These are phyloP conservation scores for Ambispora gerdemannii DNA, from an alignment of 192 early-diverging fungal species.

Conservation along the genomic window DNA sequence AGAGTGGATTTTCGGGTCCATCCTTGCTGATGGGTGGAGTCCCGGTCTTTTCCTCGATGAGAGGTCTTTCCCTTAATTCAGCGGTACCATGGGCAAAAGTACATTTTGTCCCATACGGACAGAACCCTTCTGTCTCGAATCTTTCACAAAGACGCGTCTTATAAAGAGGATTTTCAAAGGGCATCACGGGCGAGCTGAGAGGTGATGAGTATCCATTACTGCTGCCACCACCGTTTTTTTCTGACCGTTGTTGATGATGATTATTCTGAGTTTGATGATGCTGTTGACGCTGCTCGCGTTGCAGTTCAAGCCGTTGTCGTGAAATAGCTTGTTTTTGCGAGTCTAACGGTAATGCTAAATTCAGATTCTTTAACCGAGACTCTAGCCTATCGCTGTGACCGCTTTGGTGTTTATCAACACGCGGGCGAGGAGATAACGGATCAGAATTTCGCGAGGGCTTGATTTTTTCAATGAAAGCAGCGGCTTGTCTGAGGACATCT, in stretches of 20 bases:
- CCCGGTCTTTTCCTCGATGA: slow-evolving; percentile 20
- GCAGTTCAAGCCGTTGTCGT: slow-evolving; percentile 32
- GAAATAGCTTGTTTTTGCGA: slow-evolving; percentile 45
- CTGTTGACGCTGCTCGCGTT: slow-evolving; percentile 28
- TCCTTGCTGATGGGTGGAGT: slow-evolving; percentile 20
- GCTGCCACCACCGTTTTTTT: slow-evolving; percentile 33
- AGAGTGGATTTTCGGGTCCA: slow-evolving; percentile 62
- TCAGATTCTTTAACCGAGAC: slow-evolving; percentile 45
- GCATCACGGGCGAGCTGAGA: slow-evolving; percentile 38
- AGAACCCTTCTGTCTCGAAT: slow-evolving; percentile 71
- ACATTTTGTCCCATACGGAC: slow-evolving; percentile 68
- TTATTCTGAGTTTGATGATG: slow-evolving; percentile 35
- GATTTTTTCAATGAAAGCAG: slow-evolving; percentile 59
- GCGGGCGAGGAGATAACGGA: slow-evolving; percentile 38
- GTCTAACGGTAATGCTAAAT: slow-evolving; percentile 47
- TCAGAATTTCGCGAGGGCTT: slow-evolving; percentile 38
- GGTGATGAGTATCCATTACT: slow-evolving; percentile 28
- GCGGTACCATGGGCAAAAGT: slow-evolving; percentile 73
- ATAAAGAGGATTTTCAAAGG: slow-evolving; percentile 73
- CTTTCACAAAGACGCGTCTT: slow-evolving; percentile 86
- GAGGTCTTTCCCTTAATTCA: slow-evolving; percentile 61
- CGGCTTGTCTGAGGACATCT: slow-evolving; percentile 69
- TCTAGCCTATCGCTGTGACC: slow-evolving; percentile 44
- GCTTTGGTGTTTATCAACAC: slow-evolving; percentile 39
- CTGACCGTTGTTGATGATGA: slow-evolving; percentile 23